These are phyloP conservation scores for Pneumocystis oryctolagi DNA, from an alignment of 1,139 yeast genomes.

Conservation along the genomic window DNA sequence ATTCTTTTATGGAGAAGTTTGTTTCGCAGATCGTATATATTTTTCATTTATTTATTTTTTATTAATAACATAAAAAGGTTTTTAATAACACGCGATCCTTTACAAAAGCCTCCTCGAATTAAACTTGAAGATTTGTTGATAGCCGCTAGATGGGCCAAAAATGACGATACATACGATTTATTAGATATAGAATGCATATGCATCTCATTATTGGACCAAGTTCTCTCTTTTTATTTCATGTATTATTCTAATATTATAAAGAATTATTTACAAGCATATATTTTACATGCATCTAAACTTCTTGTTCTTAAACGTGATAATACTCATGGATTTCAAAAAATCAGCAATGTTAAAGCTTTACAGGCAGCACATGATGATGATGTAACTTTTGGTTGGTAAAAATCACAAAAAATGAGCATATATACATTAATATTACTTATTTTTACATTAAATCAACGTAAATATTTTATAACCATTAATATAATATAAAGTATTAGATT, in stretches of 20 bases:
- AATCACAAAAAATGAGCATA: neutral
- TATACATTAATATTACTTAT: neutral
- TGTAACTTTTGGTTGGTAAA: neutral
- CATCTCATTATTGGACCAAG: constrained; percentile 25
- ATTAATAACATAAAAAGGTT: constrained; percentile 9
- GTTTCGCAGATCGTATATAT: constrained; percentile 16
- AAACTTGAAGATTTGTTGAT: constrained; percentile 15
- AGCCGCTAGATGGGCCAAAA: constrained; percentile 14
- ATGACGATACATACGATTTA: constrained; percentile 14
- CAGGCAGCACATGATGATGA: neutral
- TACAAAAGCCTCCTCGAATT: constrained; percentile 16
- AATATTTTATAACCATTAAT: neutral
- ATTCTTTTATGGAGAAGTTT: constrained; percentile 22
- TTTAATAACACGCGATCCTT: constrained; percentile 4
- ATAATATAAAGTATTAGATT: neutral
- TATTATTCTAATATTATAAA: constrained; percentile 4
- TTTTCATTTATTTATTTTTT: neutral
- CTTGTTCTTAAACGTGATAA: neutral
- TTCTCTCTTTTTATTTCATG: constrained; percentile 26
- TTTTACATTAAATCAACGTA: neutral
- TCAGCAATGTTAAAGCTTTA: neutral
- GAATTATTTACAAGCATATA: neutral
- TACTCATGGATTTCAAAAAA: neutral
- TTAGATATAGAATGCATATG: constrained; percentile 24
- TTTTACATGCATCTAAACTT: neutral